Base-by-base conservation (phyloP, 1,139 yeast species). In the Debaryomyces sp. region DNA sequence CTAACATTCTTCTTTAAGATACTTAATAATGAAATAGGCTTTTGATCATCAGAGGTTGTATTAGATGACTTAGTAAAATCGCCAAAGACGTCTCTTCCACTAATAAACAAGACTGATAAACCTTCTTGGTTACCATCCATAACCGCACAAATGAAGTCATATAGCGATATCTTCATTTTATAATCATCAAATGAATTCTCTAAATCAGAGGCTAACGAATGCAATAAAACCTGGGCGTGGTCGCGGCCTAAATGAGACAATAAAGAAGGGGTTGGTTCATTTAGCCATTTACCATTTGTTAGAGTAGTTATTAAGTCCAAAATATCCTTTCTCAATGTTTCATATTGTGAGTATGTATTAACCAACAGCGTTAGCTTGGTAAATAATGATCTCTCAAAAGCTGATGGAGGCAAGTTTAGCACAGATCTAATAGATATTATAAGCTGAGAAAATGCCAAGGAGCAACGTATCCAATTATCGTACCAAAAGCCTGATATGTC, bases 81-180 rank as follows among this genome's bases (percentile, higher is more conserved):
- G 1, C 73, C 63, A 52, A 75, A 76, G 4, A 73, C 81, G 54
- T 85, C 86, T 50, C 81, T 71, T 1, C 96, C 96, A 44, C 89
- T 87, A 39, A 90, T 73, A 52, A 94, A 81, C 41, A 89, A 73
- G 44, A 89, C 87, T 0, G 96, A 79, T 27, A 92, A 68, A 0
- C 98, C 98, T 61, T 91, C 96, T 68, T 94, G 97, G 50, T 85
- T 82, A 7, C 89, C 85, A 54, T 80, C 82, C 77, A 89, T 78
- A 5, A 89, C 85, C 0, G 91, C 78, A n/a, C 94, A 79, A 51
- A 92, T 81, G 55, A 90, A 88, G 49, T 80, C 82, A 58, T 88
- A 88, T 17, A 89, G 70, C 5, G 81, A 73, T 23, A 82, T 79
- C 50, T 86, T 79, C 38, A 87, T 70, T 13, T 66, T 67, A 51